A percentile compares a stretch with the other conserved stretches of the same genome.
Evolutionary conservation across 495 filamentous ascomycete genomes (phyloP).

Genomic region (Penicillium fimorum): DNA sequence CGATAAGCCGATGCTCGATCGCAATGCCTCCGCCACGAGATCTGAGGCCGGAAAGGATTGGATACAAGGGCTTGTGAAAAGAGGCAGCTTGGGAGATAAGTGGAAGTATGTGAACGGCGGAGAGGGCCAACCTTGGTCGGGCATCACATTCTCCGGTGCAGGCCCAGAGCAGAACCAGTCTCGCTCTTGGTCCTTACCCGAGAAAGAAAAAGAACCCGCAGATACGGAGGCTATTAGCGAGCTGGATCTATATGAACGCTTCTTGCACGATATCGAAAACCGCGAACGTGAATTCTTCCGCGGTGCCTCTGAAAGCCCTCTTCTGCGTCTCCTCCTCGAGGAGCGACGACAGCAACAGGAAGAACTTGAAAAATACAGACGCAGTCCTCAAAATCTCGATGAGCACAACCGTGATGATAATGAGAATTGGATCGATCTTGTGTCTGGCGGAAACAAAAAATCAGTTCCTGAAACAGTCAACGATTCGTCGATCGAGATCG

Average conservation of each 20-base stretch:
- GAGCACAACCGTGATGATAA: constrained; percentile 24
- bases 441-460: constrained; percentile 33
- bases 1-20: constrained; percentile 47
- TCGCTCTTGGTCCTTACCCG: constrained; percentile 1
- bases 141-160: constrained; percentile 24
- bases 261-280: constrained; percentile 41
- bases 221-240: constrained; percentile 33
- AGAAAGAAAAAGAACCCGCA: constrained; percentile 15
- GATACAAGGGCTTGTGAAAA: constrained; percentile 36
- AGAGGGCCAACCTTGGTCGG: constrained; percentile 25
- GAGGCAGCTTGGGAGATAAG: constrained; percentile 40
- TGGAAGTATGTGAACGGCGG: constrained; percentile 33
- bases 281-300: constrained; percentile 33
- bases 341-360: constrained; percentile 28
- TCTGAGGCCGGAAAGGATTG: constrained; percentile 36
- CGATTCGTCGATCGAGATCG: constrained; percentile 7
- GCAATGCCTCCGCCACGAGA: constrained; percentile 19
- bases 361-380: constrained; percentile 4
- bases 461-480: constrained; percentile 25
- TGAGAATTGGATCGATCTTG: constrained; percentile 34
- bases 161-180: constrained; percentile 6
- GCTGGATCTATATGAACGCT: constrained; percentile 46
- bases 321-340: constrained; percentile 36
- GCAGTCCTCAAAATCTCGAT: background rate
- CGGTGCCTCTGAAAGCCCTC: constrained; percentile 30